A percentile compares a stretch with the other conserved stretches of the same genome.
These are phyloP conservation scores for Geotrichum phurueaensis DNA, from an alignment of 1,139 yeast species.

Conservation along the genomic window DNA sequence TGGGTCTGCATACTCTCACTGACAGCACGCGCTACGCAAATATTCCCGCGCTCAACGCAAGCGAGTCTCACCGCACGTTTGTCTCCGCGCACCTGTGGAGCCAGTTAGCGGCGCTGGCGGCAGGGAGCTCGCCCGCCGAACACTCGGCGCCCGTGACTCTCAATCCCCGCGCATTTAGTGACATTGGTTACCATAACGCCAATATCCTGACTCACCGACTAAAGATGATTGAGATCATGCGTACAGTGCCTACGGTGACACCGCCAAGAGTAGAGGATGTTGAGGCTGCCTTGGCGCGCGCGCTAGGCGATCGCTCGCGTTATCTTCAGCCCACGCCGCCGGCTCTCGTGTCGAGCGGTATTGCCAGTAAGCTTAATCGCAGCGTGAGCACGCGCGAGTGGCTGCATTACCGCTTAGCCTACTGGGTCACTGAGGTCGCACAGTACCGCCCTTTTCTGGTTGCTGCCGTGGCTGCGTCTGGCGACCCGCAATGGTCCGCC, in stretches of 20 bases:
- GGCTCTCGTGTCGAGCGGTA: slow-evolving; percentile 1
- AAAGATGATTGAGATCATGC: slow-evolving; percentile 7
- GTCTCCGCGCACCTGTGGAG: slow-evolving; percentile 20
- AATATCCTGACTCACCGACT: not conserved
- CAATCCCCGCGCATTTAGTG: slow-evolving; percentile 3
- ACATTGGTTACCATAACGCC: not conserved
- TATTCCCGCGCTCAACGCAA: slow-evolving; percentile 15
- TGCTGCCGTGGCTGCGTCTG: not conserved
- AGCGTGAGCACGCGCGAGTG: slow-evolving; percentile 1
- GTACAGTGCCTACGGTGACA: not conserved
- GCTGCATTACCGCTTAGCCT: slow-evolving; percentile 1
- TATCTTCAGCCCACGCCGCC: slow-evolving; percentile 4
- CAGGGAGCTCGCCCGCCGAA: slow-evolving; percentile 9
- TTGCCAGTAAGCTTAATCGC: not conserved
- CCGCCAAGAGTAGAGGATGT: not conserved
- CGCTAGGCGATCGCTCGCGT: slow-evolving; percentile 2
- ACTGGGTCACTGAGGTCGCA: not conserved
- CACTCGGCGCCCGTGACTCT: slow-evolving; percentile 8
- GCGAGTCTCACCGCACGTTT: slow-evolving; percentile 22
- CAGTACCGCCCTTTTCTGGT: not conserved
- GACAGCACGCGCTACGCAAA: slow-evolving; percentile 14
- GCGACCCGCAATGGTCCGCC: not conserved
- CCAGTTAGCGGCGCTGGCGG: slow-evolving; percentile 15
- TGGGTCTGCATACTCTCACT: slow-evolving; percentile 19
- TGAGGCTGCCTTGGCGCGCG: not conserved